Percentiles rank a stretch among this genome's conserved stretches.
Evolutionary conservation across 2,329 filamentous ascomycete genomes (phyloP).

Genomic region (Aspergillus felis): DNA sequence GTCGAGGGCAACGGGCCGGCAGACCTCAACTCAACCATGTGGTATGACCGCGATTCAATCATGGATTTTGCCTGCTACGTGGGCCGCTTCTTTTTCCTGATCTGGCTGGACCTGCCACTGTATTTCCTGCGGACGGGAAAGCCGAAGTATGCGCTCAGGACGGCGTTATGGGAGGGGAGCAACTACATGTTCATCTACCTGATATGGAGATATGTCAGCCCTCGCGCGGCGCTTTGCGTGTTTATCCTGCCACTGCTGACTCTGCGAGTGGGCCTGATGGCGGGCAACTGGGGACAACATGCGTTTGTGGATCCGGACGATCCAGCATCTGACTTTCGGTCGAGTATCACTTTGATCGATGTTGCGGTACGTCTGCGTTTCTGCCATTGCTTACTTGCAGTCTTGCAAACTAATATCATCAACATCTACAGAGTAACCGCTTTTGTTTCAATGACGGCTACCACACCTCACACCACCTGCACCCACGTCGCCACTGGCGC

Average conservation of each 20-base stretch:
- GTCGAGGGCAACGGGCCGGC: slow-evolving; percentile 75
- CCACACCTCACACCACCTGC: slow-evolving; percentile 57
- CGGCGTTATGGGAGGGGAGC: slow-evolving; percentile 58
- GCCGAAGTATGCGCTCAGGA: slow-evolving; percentile 50
- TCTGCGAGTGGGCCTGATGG: slow-evolving; percentile 69
- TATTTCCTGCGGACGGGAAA: slow-evolving; percentile 69
- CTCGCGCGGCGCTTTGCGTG: slow-evolving; percentile 58
- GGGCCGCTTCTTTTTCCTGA: slow-evolving; percentile 66
- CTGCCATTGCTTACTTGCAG: too few species aligned
- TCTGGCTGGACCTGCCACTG: slow-evolving; percentile 70
- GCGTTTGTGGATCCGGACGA: slow-evolving; percentile 72
- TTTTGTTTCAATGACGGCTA: slow-evolving; percentile 82
- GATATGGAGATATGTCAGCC: slow-evolving; percentile 49
- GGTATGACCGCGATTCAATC: slow-evolving; percentile 68
- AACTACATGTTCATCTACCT: slow-evolving; percentile 53
- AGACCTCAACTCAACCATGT: slow-evolving; percentile 71
- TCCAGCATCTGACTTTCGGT: slow-evolving; percentile 72
- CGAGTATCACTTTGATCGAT: slow-evolving; percentile 75
- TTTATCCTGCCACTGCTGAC: slow-evolving; percentile 63
- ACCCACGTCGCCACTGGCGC: slow-evolving; percentile 64
- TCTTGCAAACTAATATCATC: too few species aligned
- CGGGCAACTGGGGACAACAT: slow-evolving; percentile 82
- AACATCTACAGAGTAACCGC: slow-evolving; percentile 58
- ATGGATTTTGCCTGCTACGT: slow-evolving; percentile 67
- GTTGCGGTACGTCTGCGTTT: slow-evolving; percentile 58